Evolutionary conservation across 164 flowering plant species (phyloP).

Genomic region (Aristolochia contorta): DNA sequence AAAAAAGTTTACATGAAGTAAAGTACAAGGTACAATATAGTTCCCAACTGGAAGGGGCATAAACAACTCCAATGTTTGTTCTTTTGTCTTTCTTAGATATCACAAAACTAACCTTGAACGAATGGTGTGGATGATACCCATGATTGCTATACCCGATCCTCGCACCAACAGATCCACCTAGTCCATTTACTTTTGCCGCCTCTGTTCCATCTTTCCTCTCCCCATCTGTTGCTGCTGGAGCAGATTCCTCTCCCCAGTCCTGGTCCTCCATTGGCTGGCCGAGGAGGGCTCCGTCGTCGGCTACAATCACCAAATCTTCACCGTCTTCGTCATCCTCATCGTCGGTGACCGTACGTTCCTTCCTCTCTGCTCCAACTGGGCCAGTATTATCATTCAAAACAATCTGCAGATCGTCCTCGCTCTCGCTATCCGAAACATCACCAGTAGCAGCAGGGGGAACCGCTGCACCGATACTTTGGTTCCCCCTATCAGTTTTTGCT

Average conservation of each 20-base stretch:
- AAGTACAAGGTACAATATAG: background rate
- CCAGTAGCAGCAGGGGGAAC: slow-evolving; percentile 16
- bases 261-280: slow-evolving; percentile 48
- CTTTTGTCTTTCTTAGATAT: slow-evolving; percentile 1
- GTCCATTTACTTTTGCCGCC: slow-evolving; percentile 30
- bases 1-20: too few species aligned
- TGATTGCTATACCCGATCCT: slow-evolving; percentile 64
- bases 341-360: slow-evolving; percentile 29
- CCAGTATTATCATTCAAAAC: slow-evolving; percentile 63
- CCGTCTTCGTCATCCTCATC: slow-evolving; percentile 70
- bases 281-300: slow-evolving; percentile 32
- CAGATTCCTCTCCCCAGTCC: slow-evolving; percentile 63
- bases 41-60: slow-evolving; percentile 13
- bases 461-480: slow-evolving; percentile 13
- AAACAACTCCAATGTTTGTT: background rate
- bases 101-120: slow-evolving; percentile 85
- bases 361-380: slow-evolving; percentile 33
- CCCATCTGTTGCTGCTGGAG: slow-evolving; percentile 46
- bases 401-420: slow-evolving; percentile 95
- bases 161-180: slow-evolving; percentile 24
- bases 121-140: slow-evolving; percentile 76
- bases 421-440: slow-evolving; percentile 77
- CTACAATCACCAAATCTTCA: slow-evolving; percentile 66
- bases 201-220: slow-evolving; percentile 54
- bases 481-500: slow-evolving; percentile 4